Percentiles rank a stretch among this genome's conserved stretches.
These are phyloP conservation scores for Hypoxylon sp. DNA, from an alignment of 2,329 filamentous ascomycete species.

Conservation along the genomic window DNA sequence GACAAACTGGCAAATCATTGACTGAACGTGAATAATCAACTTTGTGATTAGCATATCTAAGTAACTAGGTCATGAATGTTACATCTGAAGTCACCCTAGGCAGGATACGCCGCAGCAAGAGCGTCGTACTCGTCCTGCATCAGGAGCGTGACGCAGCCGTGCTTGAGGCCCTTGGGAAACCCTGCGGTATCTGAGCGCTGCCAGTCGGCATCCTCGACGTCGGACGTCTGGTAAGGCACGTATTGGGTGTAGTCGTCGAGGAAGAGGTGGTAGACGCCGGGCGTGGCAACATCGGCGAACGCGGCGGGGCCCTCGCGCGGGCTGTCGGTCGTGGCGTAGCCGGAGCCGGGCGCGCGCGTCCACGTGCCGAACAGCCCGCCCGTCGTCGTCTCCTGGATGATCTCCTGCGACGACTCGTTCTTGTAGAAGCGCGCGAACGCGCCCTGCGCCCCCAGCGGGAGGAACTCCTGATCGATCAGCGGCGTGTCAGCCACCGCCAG, in stretches of 20 bases:
- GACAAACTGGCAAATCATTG: too few species aligned
- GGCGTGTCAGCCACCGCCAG: constrained; percentile 51
- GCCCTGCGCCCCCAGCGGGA: constrained; percentile 51
- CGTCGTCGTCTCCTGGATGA: constrained; percentile 56
- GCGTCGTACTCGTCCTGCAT: constrained; percentile 53
- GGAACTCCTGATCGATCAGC: constrained; percentile 60
- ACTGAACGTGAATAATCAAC: too few species aligned
- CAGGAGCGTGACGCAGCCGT: constrained; percentile 56
- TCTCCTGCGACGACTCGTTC: constrained; percentile 57
- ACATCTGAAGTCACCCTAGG: constrained; percentile 4
- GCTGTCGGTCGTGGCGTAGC: constrained; percentile 45
- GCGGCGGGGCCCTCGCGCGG: constrained; percentile 50
- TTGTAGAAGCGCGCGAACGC: constrained; percentile 59
- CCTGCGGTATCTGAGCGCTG: too few species aligned
- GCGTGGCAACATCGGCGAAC: constrained; percentile 48
- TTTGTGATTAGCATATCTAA: neutral
- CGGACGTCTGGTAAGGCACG: constrained; percentile 52
- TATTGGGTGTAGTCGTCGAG: constrained; percentile 57
- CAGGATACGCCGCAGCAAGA: constrained; percentile 34
- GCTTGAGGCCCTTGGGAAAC: too few species aligned
- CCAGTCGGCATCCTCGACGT: constrained; percentile 50
- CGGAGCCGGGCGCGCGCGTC: constrained; percentile 50
- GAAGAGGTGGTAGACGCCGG: constrained; percentile 51
- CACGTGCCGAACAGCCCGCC: constrained; percentile 58
- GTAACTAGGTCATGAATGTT: neutral